Evolutionary conservation across 805 yeast species (phyloP), one percentile per base, ranked within the genome.

Genomic region (Deakozyma indianensis): DNA sequence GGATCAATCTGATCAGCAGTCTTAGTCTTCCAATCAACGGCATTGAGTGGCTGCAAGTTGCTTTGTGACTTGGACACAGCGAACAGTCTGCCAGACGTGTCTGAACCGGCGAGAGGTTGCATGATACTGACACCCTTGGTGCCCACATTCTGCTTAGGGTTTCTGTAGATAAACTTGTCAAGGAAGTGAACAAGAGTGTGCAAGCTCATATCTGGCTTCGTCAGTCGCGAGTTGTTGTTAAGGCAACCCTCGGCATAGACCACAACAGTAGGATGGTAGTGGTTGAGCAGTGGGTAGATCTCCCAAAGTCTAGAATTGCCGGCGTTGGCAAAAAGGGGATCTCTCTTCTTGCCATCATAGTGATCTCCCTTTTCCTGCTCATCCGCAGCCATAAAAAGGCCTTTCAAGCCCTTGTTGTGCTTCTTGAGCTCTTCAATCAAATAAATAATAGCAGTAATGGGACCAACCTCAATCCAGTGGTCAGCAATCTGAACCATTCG

Each of bases 111-210:
- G 52, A 92, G 70, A 43, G 98, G 97, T 69, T 92, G 98, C 97
- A 92, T 92, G 59, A 92, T 88, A 41, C 96, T 86, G 3, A 82
- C 70, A 56, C 97, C 97, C 60, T 83, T 79, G n/a, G 79, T 66
- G 27, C 68, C 61, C 18, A 78, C 70, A 62, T 81, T 83, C 55
- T 77, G 81, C 66, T 85, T 86, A 42, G 96, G 85, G 61, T 87
- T 86, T 65, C 85, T 82, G 68, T 92, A 92, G 35, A 92, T 96
- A 65, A 94, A 92, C 62, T 94, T 77, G 64, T 92, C 96, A 65
- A 92, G 72, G 76, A 92, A 92, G 63, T 87, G 96, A 20, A 83
- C 71, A 51, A 92, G 69, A 0, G 96, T 80, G 64, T 78, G 90
- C 49, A 92, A 73, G 4, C 94, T 95, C 45, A 92, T 67, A 63